Evolutionary conservation across 306 rosid species (phyloP), one percentile per base, ranked within the genome.

Genomic region (Mucuna pruriens): DNA sequence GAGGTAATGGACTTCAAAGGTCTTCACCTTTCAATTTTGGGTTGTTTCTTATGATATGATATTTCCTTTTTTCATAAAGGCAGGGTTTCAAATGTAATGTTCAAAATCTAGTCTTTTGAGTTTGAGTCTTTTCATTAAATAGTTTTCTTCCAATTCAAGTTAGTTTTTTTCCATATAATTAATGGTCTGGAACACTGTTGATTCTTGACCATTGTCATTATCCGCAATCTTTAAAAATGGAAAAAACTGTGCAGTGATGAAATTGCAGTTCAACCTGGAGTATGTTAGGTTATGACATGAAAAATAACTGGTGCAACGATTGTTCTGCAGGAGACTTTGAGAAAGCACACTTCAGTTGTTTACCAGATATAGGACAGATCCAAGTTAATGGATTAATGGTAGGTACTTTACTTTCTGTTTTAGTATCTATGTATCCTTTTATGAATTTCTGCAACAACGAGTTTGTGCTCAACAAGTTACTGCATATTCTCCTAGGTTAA

Each of bases 301-400:
- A 67, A 67, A 65, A 11, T 80, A 64, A 48, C 20, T 23, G 22
- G 46, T 34, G 60, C 34, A 25, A 13, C 74, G 68, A 80, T 82
- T 52, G 34, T 63, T 84, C 26, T 89, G 85, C 82, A 91, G 98
- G 91, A 85, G 84, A 90, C 66, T 83, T 90, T 73, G 95, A 89
- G 90, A 85, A 87, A 73, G 89, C 80, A 64, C 98, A 94, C 80
- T 84, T 78, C 46, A 40, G 61, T 51, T 85, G 90, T 85, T 86
- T 90, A 82, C 93, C 94, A 13, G 76, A 73, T 44, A 75, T 84
- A 12, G 97, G 97, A 81, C 89, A 90, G 84, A 89, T 94, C 79
- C 86, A 79, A 80, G 91, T 90, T 81, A 39, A 87, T 72, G 92
- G 90, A 66, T 52, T 92, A 65, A 91, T 82, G 97, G 98, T 92